Evolutionary conservation across 1,284 basidiomycete genomes (phyloP).

Genomic region (Prillingera fragicola): DNA sequence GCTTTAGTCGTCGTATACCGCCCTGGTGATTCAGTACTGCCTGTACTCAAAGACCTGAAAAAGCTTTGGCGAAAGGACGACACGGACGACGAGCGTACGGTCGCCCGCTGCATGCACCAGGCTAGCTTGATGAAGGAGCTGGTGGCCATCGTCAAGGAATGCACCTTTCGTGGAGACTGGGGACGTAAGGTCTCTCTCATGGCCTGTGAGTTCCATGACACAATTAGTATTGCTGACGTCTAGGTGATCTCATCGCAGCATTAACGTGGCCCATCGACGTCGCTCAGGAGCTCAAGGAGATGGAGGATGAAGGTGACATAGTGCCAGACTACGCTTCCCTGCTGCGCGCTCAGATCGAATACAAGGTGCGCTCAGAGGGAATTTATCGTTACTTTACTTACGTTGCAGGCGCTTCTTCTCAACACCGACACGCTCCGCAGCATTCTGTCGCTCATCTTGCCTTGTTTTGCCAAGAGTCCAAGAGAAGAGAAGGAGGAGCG

Average conservation of each 20-base stretch:
- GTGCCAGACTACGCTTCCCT: constrained; percentile 81
- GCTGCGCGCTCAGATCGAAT: constrained; percentile 69
- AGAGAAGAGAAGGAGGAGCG: constrained; percentile 73
- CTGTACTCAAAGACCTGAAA: constrained; percentile 87
- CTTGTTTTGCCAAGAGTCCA: constrained; percentile 61
- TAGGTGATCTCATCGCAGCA: constrained; percentile 77
- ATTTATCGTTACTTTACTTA: neutral
- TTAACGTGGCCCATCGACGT: constrained; percentile 98
- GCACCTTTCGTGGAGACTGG: constrained; percentile 59
- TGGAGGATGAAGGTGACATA: constrained; percentile 62
- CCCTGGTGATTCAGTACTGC: constrained; percentile 74
- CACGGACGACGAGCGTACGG: constrained; percentile 86
- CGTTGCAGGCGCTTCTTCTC: constrained; percentile 52
- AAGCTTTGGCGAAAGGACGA: constrained; percentile 92
- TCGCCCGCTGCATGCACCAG: constrained; percentile 82
- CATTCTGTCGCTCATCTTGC: constrained; percentile 63
- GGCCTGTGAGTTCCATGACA: constrained; percentile 52
- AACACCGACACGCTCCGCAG: constrained; percentile 60
- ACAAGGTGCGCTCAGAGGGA: constrained; percentile 66
- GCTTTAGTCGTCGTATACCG: constrained; percentile 58
- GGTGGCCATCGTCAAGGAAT: constrained; percentile 72
- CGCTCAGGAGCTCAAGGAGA: constrained; percentile 81
- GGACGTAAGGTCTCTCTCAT: constrained; percentile 68
- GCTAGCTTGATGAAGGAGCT: constrained; percentile 80
- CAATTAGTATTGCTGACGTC: neutral